Evolutionary conservation across 805 yeast genomes (phyloP).

Genomic region (Yamadazyma philogaea): DNA sequence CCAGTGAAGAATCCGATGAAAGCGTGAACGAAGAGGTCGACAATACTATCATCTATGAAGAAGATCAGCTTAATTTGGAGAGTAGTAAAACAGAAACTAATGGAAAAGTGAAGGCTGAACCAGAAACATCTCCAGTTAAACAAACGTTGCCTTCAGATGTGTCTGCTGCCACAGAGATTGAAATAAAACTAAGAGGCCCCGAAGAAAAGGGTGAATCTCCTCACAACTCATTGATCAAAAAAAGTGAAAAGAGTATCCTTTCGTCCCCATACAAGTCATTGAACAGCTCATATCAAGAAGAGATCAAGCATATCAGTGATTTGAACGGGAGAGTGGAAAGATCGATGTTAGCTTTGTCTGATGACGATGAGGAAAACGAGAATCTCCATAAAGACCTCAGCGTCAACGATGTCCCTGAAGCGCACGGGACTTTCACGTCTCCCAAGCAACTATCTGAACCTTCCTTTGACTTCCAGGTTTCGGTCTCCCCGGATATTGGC

Average conservation of each 20-base stretch:
- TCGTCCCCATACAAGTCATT: conserved; percentile 5
- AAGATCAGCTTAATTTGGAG: background rate
- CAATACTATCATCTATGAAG: background rate
- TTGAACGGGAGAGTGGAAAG: conserved; percentile 10
- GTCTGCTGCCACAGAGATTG: conserved; percentile 17
- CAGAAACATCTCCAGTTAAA: conserved; percentile 9
- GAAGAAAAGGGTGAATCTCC: background rate
- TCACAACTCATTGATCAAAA: background rate
- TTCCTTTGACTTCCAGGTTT: background rate
- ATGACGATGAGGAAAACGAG: background rate
- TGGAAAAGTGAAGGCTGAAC: background rate
- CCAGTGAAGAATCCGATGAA: background rate
- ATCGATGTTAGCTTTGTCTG: conserved; percentile 10
- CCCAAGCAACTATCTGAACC: background rate
- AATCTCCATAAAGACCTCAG: too few relatives aligned
- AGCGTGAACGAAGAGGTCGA: background rate
- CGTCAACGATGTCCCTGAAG: conserved; percentile 4
- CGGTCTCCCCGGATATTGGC: background rate
- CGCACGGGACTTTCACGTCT: conserved; percentile 11
- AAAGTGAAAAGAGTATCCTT: background rate
- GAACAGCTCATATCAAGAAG: conserved; percentile 7
- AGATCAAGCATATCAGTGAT: conserved; percentile 9
- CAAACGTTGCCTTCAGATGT: conserved; percentile 17
- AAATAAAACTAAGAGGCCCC: background rate
- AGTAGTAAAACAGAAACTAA: background rate